These are phyloP conservation scores for Rhizoclosmatium sp. DNA, from an alignment of 192 early-diverging fungal genomes.

Conservation along the genomic window DNA sequence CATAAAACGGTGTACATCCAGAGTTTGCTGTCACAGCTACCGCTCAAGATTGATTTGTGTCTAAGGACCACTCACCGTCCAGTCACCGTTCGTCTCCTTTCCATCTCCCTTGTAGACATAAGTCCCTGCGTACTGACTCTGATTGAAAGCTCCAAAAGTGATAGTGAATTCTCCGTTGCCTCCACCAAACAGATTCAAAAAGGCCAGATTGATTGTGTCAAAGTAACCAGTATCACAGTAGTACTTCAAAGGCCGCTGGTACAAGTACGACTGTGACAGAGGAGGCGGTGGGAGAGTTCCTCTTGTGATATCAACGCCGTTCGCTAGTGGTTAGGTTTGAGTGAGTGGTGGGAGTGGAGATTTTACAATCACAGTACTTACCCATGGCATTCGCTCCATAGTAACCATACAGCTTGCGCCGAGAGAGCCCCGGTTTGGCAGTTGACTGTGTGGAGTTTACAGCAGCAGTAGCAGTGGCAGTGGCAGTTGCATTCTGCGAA, in stretches of 20 bases:
- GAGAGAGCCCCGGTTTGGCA: neutral
- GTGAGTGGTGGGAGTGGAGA: neutral
- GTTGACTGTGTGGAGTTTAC: neutral
- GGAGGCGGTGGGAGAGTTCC: constrained; percentile 10
- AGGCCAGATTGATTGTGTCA: constrained; percentile 31
- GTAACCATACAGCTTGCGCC: constrained; percentile 18
- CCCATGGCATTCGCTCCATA: constrained; percentile 25
- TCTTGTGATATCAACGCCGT: constrained; percentile 7
- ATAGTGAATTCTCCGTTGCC: constrained; percentile 3
- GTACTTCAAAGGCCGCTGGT: constrained; percentile 8
- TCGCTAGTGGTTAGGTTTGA: neutral
- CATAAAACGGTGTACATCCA: too few species aligned
- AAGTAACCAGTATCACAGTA: constrained; percentile 30
- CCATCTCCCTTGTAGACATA: constrained; percentile 16
- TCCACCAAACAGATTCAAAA: constrained; percentile 21
- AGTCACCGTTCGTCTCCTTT: neutral
- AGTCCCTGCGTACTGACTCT: neutral
- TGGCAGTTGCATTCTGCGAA: neutral
- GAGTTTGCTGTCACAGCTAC: too few species aligned
- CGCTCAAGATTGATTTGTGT: neutral
- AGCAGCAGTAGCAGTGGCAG: neutral
- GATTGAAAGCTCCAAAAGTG: constrained; percentile 12
- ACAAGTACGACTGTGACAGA: neutral
- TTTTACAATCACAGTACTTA: neutral
- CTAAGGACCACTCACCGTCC: neutral